Percentiles rank a stretch among this genome's conserved stretches.
phyloP scores from a whole-genome alignment of 2,329 filamentous ascomycete genomes.

The Colletotrichum nymphaeae region DNA sequence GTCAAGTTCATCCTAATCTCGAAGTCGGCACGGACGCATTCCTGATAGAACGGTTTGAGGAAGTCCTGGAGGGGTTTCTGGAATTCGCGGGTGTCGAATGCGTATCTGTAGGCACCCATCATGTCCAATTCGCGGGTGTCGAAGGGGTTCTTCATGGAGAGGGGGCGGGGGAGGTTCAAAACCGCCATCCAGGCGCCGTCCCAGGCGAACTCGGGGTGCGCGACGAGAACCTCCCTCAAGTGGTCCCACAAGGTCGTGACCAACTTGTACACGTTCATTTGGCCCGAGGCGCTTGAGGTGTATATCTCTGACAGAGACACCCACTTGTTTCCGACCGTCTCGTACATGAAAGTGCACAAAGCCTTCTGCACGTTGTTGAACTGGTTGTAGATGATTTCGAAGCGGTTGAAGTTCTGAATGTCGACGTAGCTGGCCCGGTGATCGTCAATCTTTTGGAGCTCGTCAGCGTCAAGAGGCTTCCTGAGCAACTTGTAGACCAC shows the following conservation, averaged over 20 bases:
- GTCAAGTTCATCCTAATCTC: conserved; percentile 50
- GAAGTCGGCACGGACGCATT: conserved; percentile 43
- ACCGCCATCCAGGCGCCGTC: conserved; percentile 6
- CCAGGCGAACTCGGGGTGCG: conserved; percentile 7
- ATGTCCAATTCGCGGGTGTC: too few species aligned
- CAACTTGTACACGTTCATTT: neutral
- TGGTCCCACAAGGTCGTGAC: neutral
- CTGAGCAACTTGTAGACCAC: conserved; percentile 18
- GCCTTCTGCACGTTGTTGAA: conserved; percentile 48
- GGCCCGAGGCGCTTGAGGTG: neutral
- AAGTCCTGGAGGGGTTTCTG: neutral
- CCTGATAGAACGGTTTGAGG: conserved; percentile 20
- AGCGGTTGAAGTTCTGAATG: conserved; percentile 40
- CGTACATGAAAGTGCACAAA: conserved; percentile 51
- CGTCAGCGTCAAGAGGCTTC: neutral
- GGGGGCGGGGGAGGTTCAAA: neutral
- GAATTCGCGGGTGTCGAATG: conserved; percentile 27
- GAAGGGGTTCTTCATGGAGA: neutral
- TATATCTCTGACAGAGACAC: neutral
- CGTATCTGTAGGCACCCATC: neutral
- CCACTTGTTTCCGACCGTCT: conserved; percentile 37
- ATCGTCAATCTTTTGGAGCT: conserved; percentile 40
- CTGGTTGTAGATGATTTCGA: conserved; percentile 39
- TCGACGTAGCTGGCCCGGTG: conserved; percentile 53
- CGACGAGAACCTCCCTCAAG: neutral